Percentiles rank a stretch among this genome's conserved stretches.
These are phyloP conservation scores for Meyerozyma sp. DNA, from an alignment of 1,139 yeast species.

Conservation along the genomic window DNA sequence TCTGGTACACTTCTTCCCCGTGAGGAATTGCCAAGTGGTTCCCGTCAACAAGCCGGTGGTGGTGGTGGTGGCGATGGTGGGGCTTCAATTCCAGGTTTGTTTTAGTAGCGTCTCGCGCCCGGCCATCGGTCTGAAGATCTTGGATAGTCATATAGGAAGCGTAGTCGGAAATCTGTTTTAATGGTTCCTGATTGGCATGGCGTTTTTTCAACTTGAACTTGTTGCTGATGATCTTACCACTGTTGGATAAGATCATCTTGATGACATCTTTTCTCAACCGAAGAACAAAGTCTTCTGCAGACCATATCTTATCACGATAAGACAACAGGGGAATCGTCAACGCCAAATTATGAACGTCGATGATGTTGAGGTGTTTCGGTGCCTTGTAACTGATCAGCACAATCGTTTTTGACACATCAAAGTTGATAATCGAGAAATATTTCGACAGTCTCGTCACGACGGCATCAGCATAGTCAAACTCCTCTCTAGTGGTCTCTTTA, in stretches of 20 bases:
- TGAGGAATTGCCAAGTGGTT: background rate
- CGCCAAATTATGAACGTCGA: conserved; percentile 68
- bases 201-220: conserved; percentile 48
- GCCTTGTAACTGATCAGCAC: conserved; percentile 75
- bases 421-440: conserved; percentile 58
- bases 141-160: conserved; percentile 33
- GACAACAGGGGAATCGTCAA: conserved; percentile 61
- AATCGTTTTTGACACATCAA: conserved; percentile 48
- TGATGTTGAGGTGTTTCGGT: conserved; percentile 55
- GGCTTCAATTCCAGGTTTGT: conserved; percentile 4
- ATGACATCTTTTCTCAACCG: conserved; percentile 65
- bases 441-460: conserved; percentile 66
- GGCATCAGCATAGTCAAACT: conserved; percentile 37
- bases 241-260: conserved; percentile 61
- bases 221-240: conserved; percentile 78
- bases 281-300: conserved; percentile 65
- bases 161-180: conserved; percentile 41
- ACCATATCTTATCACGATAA: conserved; percentile 70
- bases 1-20: background rate
- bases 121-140: conserved; percentile 32
- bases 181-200: conserved; percentile 25
- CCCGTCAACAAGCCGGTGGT: background rate
- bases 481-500: conserved; percentile 9
- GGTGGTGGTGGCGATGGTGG: background rate
- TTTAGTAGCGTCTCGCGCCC: conserved; percentile 18